Base-by-base conservation (phyloP, 495 filamentous ascomycete genomes). In the Talaromyces adpressus region DNA sequence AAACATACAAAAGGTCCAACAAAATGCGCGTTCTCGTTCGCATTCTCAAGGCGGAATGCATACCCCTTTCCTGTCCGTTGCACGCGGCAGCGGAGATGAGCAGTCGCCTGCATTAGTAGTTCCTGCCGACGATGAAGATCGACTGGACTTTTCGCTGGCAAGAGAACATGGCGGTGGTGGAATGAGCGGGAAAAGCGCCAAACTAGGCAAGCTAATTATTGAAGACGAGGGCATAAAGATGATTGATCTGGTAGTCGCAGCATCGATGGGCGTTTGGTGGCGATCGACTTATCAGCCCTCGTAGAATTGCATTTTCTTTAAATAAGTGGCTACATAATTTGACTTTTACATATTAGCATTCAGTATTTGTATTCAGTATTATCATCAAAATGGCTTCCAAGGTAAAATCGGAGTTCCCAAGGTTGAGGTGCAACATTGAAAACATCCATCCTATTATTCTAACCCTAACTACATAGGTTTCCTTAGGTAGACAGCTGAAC, bases 241-340 rank as follows among this genome's bases (percentile, higher is more conserved):
- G 94, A 70, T 97, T 67, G 94, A 98, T 81, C 71, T 98, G 59
- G 81, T 96, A 1, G 91, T 98, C 29, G 90, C 93, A 9, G 89
- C 92, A 47, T 97, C 94, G 71, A 83, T 98, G 74, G 89, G 88
- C 1, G 82, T 97, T 47, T 98, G 93, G 89, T 97, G 93, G 94
- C 87, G 86, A 66, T 85, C 88, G 1, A 97, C 91, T 85, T 91
- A 92, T 64, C 72, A 62, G 47, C 39, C 52, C 14, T 56, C 52
- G 12, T 56, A 16, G 11, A 18, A 20, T 25, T 45, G 22, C 57
- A 22, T 27, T 39, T n/a, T 22, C 29, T 8, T 14, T 25, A 23
- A 20, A 20, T 58, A 58, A 2, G 4, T 58, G 14, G 5, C 23
- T n/a, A 32, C 6, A 18, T 18, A 14, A 20, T 30, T 57, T 14